Evolutionary conservation across 2,329 filamentous ascomycete species (phyloP).

Genomic region (Claviceps sp.): DNA sequence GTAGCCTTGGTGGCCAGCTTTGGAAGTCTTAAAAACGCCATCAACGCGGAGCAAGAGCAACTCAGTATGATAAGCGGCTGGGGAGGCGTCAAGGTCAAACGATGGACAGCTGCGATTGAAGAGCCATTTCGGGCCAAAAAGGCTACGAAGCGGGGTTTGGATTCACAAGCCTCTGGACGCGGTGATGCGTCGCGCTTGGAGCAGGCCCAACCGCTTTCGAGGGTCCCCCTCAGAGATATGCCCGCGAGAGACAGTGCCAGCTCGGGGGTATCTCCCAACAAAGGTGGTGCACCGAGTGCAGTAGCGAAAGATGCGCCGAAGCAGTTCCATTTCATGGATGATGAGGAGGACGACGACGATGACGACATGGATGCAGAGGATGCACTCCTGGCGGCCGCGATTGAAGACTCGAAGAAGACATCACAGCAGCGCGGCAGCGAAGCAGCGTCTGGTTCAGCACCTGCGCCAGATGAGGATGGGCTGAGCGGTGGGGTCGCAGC

Average conservation of each 20-base stretch:
- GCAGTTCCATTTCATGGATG: slow-evolving; percentile 26
- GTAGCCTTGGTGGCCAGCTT: slow-evolving; percentile 84
- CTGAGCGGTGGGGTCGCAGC: slow-evolving; percentile 46
- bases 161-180: slow-evolving; percentile 11
- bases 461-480: slow-evolving; percentile 12
- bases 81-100: slow-evolving; percentile 88
- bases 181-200: slow-evolving; percentile 16
- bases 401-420: slow-evolving; percentile 32
- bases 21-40: slow-evolving; percentile 71
- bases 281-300: neutral
- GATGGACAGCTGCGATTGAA: slow-evolving; percentile 68
- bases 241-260: slow-evolving; percentile 5
- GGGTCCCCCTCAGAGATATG: slow-evolving; percentile 29
- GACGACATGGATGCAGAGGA: slow-evolving; percentile 33
- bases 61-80: slow-evolving; percentile 76
- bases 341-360: slow-evolving; percentile 26
- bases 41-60: slow-evolving; percentile 81
- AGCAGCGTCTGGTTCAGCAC: slow-evolving; percentile 7
- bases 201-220: slow-evolving; percentile 26
- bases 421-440: slow-evolving; percentile 17
- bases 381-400: slow-evolving; percentile 29
- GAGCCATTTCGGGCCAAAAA: slow-evolving; percentile 73
- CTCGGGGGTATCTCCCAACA: slow-evolving; percentile 3
- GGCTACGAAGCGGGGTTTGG: slow-evolving; percentile 37
- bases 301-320: slow-evolving; percentile 7